phyloP scores from a whole-genome alignment of 192 early-diverging fungal species.

The Haplosporangium gracile region DNA sequence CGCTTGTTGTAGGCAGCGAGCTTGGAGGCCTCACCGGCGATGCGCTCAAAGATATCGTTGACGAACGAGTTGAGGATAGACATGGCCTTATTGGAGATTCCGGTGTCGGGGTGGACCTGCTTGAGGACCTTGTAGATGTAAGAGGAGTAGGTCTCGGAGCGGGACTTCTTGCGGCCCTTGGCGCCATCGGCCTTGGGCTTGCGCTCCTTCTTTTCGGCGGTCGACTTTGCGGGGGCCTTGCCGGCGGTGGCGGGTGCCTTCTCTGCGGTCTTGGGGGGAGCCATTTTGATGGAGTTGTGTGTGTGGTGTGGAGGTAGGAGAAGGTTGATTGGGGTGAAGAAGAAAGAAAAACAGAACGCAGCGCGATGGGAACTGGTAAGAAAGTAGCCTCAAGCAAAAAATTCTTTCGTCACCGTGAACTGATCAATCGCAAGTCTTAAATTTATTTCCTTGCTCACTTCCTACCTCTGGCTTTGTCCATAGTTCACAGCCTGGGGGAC shows the following conservation, averaged over 20 bases:
- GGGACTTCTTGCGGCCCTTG: conserved; percentile 76
- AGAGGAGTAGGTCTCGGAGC: conserved; percentile 92
- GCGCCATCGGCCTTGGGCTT: conserved; percentile 63
- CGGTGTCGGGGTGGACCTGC: conserved; percentile 97
- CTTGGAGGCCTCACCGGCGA: conserved; percentile 87
- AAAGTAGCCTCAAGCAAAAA: neutral
- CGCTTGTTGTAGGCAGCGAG: conserved; percentile 95
- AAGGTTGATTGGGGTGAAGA: neutral
- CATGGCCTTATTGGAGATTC: conserved; percentile 99
- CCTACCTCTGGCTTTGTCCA: neutral
- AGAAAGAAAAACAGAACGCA: neutral
- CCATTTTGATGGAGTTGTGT: conserved; percentile 22
- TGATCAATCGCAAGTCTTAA: neutral
- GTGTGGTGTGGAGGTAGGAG: neutral
- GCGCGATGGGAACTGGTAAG: neutral
- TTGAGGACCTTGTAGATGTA: conserved; percentile 99
- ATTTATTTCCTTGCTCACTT: neutral
- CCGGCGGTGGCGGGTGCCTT: conserved; percentile 62
- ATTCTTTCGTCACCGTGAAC: neutral
- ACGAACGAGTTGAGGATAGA: conserved; percentile 97
- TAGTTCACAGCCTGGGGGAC: neutral
- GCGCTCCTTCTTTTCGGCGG: conserved; percentile 69
- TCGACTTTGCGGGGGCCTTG: conserved; percentile 81
- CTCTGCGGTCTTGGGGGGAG: conserved; percentile 57
- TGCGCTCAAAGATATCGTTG: conserved; percentile 97